Evolutionary conservation across 2,329 filamentous ascomycete species (phyloP), one percentile per base, ranked within the genome.

Genomic region (Zymoseptoria tritici): DNA sequence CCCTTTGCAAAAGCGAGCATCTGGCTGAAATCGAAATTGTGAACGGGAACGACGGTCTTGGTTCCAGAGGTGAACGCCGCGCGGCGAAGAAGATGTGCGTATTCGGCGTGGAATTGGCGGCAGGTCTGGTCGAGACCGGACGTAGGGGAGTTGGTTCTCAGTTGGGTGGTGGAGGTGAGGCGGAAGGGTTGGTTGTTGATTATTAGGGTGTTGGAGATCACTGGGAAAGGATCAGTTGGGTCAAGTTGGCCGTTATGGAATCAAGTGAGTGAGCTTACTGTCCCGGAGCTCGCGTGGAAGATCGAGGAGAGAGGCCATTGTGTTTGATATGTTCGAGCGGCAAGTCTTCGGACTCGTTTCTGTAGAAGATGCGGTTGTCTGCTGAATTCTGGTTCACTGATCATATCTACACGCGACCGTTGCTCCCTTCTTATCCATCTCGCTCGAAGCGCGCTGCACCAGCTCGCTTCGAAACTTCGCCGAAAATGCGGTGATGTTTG

Each of bases 211-310:
- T 55, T 57, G 24, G 61, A 60, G 53, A 66, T 64, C 55, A 63
- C 60, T 62, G 54, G 36, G 24, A 52, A 51, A 42, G 11, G 29
- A 49, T 52, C 36, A 26, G 54, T 60, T 42, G 52, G 54, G 9
- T 57, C 22, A 46, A 51, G 46, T 50, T 21, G 49, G 19, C 8
- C 11, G 53, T 19, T 31, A 55, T 54, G 13, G 19, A 20, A 26
- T 42, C 19, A 13, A 22, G n/a, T 11, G 3, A n/a, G 26, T 29
- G 22, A 24, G 22, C 59, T 42, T 61, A 61, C 61, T 64, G 50
- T 66, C 60, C 5, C 64, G 60, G 22, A 66, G 54, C 49, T 66
- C 64, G 26, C 60, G 56, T 4, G 64, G 64, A 9, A 64, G 62
- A 9, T 46, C 49, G 42, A 66, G 58, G n/a, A 66, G 62, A 57